Conservation (phyloP, 495 filamentous ascomycete genomes). For the Saxispiralis lemnorum region DNA sequence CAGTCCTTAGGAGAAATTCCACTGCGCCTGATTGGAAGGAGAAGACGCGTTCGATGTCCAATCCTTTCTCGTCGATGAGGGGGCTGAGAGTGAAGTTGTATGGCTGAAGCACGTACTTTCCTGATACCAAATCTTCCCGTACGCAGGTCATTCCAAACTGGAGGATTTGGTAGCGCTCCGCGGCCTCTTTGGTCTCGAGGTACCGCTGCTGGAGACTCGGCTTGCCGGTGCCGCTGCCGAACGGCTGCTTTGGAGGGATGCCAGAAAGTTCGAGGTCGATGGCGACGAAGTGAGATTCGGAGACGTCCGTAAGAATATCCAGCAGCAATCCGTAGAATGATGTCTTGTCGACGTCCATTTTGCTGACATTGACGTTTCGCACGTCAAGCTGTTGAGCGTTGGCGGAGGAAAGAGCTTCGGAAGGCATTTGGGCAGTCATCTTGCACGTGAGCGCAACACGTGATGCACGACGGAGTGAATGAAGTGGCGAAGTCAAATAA, state of each 20-base stretch:
- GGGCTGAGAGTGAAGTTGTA: slow-evolving; percentile 56
- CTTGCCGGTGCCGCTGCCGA: background rate
- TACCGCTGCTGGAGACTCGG: slow-evolving; percentile 48
- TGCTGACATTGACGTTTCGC: background rate
- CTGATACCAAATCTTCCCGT: slow-evolving; percentile 29
- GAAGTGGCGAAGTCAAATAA: background rate
- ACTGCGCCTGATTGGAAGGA: slow-evolving; percentile 38
- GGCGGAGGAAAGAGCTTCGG: background rate
- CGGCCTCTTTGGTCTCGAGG: slow-evolving; percentile 41
- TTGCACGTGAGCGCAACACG: too few species aligned
- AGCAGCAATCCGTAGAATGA: slow-evolving; percentile 41
- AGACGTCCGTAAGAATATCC: slow-evolving; percentile 39
- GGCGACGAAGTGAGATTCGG: slow-evolving; percentile 45
- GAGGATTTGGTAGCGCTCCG: slow-evolving; percentile 52
- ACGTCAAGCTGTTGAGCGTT: too few species aligned
- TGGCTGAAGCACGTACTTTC: slow-evolving; percentile 41
- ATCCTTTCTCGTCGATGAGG: slow-evolving; percentile 24
- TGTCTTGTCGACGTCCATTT: slow-evolving; percentile 41
- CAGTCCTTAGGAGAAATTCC: slow-evolving; percentile 42
- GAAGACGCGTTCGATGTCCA: slow-evolving; percentile 39
- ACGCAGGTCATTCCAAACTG: slow-evolving; percentile 62
- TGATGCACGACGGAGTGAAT: background rate
- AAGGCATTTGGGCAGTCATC: background rate
- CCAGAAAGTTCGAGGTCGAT: slow-evolving; percentile 68
- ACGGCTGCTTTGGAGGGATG: slow-evolving; percentile 27